phyloP scores from a whole-genome alignment of 2,329 filamentous ascomycete species.

The Xylaria multiplex region DNA sequence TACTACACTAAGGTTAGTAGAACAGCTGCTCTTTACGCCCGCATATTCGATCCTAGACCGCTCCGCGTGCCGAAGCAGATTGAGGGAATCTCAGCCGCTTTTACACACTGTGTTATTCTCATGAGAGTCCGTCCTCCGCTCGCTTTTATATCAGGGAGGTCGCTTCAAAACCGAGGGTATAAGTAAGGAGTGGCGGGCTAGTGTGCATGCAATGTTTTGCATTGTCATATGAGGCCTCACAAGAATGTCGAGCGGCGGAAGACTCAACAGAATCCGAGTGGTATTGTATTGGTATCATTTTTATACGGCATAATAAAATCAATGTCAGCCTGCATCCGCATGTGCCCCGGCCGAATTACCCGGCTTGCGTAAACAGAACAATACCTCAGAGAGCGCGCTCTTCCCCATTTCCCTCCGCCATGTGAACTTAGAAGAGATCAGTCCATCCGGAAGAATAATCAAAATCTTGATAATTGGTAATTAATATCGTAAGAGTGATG shows the following conservation, averaged over 20 bases:
- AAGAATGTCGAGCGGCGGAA: background rate
- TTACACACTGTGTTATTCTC: background rate
- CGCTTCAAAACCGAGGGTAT: background rate
- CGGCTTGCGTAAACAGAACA: background rate
- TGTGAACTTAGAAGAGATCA: background rate
- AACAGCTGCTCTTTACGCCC: background rate
- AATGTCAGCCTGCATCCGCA: conserved; percentile 9
- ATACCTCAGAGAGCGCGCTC: background rate
- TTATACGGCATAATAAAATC: conserved; percentile 4
- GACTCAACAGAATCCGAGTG: background rate
- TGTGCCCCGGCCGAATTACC: background rate
- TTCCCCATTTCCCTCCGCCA: conserved; percentile 7
- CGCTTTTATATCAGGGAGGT: background rate
- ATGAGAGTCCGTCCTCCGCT: background rate
- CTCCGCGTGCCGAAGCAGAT: background rate
- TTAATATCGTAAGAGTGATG: background rate
- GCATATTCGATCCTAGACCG: background rate
- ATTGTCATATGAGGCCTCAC: too few species aligned
- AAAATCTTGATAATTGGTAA: conserved; percentile 5
- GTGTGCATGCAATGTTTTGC: too few species aligned
- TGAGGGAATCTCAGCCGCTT: background rate
- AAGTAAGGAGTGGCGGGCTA: background rate
- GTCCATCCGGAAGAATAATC: background rate
- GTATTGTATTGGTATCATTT: background rate
- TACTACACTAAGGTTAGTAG: too few species aligned